Conservation (phyloP, 192 early-diverging fungal genomes). For the Dissophora globulifera region DNA sequence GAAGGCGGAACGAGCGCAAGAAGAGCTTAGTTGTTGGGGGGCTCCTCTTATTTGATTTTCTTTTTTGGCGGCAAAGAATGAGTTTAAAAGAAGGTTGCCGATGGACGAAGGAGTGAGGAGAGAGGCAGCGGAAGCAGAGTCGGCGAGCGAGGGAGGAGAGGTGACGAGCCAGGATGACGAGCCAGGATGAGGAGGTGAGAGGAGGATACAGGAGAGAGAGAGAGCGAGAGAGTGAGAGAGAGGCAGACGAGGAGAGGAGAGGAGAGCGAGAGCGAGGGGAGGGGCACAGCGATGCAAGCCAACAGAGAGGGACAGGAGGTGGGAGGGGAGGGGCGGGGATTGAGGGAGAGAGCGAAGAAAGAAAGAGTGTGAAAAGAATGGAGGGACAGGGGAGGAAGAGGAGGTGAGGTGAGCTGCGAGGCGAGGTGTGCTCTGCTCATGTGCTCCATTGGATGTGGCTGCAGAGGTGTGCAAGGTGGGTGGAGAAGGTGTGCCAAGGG, state of each 20-base stretch:
- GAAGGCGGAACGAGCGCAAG: too few relatives aligned
- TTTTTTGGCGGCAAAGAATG: constrained; percentile 13
- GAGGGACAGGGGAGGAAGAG: too few relatives aligned
- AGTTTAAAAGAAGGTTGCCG: too few relatives aligned
- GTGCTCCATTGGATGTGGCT: too few relatives aligned
- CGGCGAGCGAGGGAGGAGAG: not conserved
- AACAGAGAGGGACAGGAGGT: too few relatives aligned
- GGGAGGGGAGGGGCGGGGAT: too few relatives aligned
- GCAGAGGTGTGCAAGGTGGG: too few relatives aligned
- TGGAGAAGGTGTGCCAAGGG: too few relatives aligned
- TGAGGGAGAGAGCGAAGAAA: not conserved
- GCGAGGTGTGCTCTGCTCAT: too few relatives aligned
- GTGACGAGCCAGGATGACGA: not conserved
- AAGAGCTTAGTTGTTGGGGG: not conserved
- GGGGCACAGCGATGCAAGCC: too few relatives aligned
- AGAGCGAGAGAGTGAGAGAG: not conserved
- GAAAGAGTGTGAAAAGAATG: not conserved
- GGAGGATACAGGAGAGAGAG: not conserved
- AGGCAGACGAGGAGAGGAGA: not conserved
- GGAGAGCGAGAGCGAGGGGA: not conserved
- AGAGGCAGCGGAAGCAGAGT: not conserved
- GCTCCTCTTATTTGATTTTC: too few relatives aligned
- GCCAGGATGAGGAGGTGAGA: not conserved
- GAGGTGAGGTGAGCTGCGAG: too few relatives aligned
- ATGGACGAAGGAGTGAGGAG: not conserved